These are phyloP conservation scores for Nakazawaea laoshanensis DNA, from an alignment of 805 yeast species.

Conservation along the genomic window DNA sequence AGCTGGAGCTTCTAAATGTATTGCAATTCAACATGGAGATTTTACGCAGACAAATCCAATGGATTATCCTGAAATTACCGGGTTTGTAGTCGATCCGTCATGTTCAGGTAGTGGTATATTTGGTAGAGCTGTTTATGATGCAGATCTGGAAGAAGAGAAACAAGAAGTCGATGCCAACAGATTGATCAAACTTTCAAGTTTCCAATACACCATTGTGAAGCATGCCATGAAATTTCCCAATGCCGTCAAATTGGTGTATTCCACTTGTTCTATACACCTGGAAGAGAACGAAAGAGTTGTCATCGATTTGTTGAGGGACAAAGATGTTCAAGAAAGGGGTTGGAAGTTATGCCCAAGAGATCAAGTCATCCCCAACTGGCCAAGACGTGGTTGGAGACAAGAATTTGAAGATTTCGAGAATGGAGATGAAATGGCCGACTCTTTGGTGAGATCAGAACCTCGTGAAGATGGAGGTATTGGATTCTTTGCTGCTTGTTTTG, in stretches of 20 bases:
- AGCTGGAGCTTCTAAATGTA: conserved; percentile 56
- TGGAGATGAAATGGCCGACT: conserved; percentile 60
- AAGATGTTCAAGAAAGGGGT: conserved; percentile 53
- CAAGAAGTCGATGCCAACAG: conserved; percentile 42
- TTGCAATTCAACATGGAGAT: conserved; percentile 40
- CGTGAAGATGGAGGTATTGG: conserved; percentile 97
- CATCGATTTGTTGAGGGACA: conserved; percentile 61
- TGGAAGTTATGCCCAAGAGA: conserved; percentile 63
- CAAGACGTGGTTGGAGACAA: conserved; percentile 67
- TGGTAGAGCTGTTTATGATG: conserved; percentile 68
- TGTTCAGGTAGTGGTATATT: conserved; percentile 98
- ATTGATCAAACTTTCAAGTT: conserved; percentile 66
- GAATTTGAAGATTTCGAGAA: conserved; percentile 50
- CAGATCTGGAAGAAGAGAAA: conserved; percentile 32
- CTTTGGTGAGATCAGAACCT: conserved; percentile 81
- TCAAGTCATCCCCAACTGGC: conserved; percentile 78
- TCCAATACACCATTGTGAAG: conserved; percentile 80
- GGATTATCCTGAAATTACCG: conserved; percentile 60
- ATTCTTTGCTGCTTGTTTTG: conserved; percentile 91
- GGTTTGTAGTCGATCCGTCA: conserved; percentile 89
- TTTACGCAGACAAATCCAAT: conserved; percentile 53
- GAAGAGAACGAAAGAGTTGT: conserved; percentile 94
- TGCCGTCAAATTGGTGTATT: conserved; percentile 75
- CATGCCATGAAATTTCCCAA: conserved; percentile 82
- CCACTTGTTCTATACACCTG: conserved; percentile 92